Evolutionary conservation across 768 basidiomycete genomes (phyloP), one percentile per base, ranked within the genome.

Genomic region (Mycena galopus): DNA sequence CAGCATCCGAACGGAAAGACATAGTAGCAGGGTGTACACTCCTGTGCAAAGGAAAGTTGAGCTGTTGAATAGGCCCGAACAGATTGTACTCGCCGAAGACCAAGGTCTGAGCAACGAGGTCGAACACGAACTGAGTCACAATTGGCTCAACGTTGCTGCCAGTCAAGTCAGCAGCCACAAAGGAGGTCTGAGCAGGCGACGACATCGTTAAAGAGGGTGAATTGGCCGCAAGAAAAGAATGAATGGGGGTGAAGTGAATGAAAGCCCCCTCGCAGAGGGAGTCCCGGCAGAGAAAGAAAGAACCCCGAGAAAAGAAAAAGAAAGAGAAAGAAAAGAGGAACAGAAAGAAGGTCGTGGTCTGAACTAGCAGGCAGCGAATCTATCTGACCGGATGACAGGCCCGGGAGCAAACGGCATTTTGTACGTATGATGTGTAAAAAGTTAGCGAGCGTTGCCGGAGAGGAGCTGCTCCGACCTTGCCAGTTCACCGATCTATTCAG

Each of bases 231-330:
- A 57, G 35, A 14, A 11, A 9, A 37, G 35, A 37, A n/a, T n/a
- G n/a, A n/a, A n/a, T n/a, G n/a, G n/a, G n/a, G n/a, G n/a, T n/a
- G n/a, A 37, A n/a, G 19, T 3, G 30, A 23, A 23, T 50, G 23
- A 50, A 50, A 50, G 23, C 19, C 2, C 55, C 65, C 56, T 47
- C 65, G 8, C 65, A 67, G 56, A 67, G 56, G 56, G 56, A 67
- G 29, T 25, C n/a, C 30, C 53, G 37, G 39, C n/a, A 50, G 32
- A 55, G 27, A 44, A 42, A n/a, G 29, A 12, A 35, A 4, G 4
- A 56, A 32, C 37, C 12, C 27, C 21, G 16, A 9, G 23, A 16
- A 42, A 57, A 57, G 27, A 39, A 42, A 29, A 21, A 16, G 4
- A 27, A 32, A 11, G 14, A 29, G 19, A 53, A 25, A 53, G 62